Conservation (phyloP, 306 rosid species). For the Cucurbita argyrosperma region DNA sequence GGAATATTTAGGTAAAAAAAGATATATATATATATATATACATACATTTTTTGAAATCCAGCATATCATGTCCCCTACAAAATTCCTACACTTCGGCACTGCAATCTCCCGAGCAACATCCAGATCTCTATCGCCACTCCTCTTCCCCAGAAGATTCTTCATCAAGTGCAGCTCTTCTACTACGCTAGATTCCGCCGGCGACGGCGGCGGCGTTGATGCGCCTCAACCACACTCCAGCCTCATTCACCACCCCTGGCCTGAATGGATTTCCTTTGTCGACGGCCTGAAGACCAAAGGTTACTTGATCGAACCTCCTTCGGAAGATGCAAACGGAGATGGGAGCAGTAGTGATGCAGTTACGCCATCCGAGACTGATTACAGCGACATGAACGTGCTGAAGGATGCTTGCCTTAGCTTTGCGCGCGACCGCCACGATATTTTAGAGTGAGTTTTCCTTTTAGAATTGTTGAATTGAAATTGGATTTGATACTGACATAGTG, state of each 20-base stretch:
- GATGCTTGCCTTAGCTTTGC: constrained; percentile 66
- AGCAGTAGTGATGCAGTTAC: background rate
- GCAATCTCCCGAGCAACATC: constrained; percentile 22
- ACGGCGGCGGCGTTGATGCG: constrained; percentile 10
- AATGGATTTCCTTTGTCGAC: constrained; percentile 82
- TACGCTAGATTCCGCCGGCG: constrained; percentile 7
- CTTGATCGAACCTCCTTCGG: constrained; percentile 21
- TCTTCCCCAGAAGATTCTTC: constrained; percentile 22
- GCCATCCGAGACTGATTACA: constrained; percentile 22
- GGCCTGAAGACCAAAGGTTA: constrained; percentile 54
- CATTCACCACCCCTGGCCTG: constrained; percentile 74
- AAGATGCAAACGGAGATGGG: constrained; percentile 13
- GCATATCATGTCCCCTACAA: constrained; percentile 37
- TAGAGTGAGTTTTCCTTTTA: constrained; percentile 24
- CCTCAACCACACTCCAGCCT: constrained; percentile 2
- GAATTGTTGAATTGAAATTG: background rate
- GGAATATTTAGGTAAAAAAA: too few species aligned
- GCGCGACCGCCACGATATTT: constrained; percentile 75
- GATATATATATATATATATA: too few species aligned
- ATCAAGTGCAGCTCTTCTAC: constrained; percentile 17
- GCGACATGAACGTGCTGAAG: constrained; percentile 38
- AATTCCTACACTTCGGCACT: constrained; percentile 33
- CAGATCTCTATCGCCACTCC: constrained; percentile 15
- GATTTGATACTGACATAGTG: background rate
- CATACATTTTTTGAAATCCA: background rate